Evolutionary conservation across 495 filamentous ascomycete species (phyloP), one percentile per base, ranked within the genome.

Genomic region (Neurospora tetraspora): DNA sequence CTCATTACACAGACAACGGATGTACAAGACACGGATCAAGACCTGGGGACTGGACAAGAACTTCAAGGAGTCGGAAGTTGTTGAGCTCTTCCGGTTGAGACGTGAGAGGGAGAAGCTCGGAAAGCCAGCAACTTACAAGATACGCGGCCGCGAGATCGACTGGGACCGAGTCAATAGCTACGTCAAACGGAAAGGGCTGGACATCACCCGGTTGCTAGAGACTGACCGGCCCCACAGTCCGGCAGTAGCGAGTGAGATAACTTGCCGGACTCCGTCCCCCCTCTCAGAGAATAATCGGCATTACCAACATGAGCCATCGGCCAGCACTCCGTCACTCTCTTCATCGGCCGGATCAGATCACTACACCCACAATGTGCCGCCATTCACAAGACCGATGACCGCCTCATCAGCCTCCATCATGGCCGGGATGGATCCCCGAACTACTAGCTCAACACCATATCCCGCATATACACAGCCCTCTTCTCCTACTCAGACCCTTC

Each of bases 11-110:
- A 82, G 80, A 34, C 71, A 70, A 34, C 75, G 80, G 71, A 83
- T 82, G 81, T 82, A 82, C 73, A 83, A 83, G 42, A 79, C 77
- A 9, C 74, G 81, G 18, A 80, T 81, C 47, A 77, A 77, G 40
- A 70, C 77, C 31, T 83, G 81, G 81, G 73, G 78, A 4, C 73
- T 82, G 53, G 78, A 81, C 47, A 82, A 83, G 71, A 82, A 83
- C 61, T 75, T 79, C 34, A 82, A 80, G 53, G 76, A 79, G 59
- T 71, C 72, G 16, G 81, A 83, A 39, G 76, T 80, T 9, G 65
- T 79, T 4, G 79, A 79, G 68, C 73, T 81, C 1, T 76, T 78
- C 59, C 77, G 76, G 14, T 70, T 77, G 38, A 74, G 73, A 69
- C 71, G 74, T 0, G 78, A 82, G 69, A 72, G 80, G 45, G 80